Evolutionary conservation across 441 rosid species (phyloP), one percentile per base, ranked within the genome.

Genomic region (Erysimum cheiri): DNA sequence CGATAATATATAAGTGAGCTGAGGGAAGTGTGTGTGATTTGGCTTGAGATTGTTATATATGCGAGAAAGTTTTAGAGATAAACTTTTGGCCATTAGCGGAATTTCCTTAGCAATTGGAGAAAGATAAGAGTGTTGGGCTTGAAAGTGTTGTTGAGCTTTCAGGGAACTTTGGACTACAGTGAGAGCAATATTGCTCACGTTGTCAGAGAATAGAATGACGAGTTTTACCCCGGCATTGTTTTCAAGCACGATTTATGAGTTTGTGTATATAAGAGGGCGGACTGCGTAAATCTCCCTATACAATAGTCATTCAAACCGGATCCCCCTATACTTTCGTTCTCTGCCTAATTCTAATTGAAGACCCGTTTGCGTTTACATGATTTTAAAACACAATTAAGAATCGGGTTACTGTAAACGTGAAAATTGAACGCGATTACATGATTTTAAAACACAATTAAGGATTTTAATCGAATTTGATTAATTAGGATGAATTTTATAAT

Each of bases 81-180:
- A 13, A 19, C 1, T 28, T 5, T 39, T 59, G 5, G 6, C 19
- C 11, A 67, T 54, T n/a, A 5, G 3, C 31, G 4, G 8, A 28
- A 0, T 37, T n/a, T 52, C 26, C 8, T 15, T 28, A 13, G 33
- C 13, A 37, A n/a, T 2, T 17, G 33, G 10, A 69, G 59, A 59
- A 43, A 57, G 31, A 58, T 35, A 44, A 11, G 19, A 47, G 5
- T 17, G 19, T 35, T 48, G n/a, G 1, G 17, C 28, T 46, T 6
- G 33, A 15, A 68, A 19, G 9, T 57, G 64, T 24, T 46, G 39
- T 32, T 44, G 22, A 57, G 15, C 35, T 33, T 46, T 55, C 33
- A 43, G 12, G 19, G 47, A 5, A 32, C 6, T 8, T 67, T 41
- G 4, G 70, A 6, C 5, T 13, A 8, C 4, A 13, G 32, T 13